Evolutionary conservation across 495 filamentous ascomycete genomes (phyloP).

Genomic region (Niebla homalea): DNA sequence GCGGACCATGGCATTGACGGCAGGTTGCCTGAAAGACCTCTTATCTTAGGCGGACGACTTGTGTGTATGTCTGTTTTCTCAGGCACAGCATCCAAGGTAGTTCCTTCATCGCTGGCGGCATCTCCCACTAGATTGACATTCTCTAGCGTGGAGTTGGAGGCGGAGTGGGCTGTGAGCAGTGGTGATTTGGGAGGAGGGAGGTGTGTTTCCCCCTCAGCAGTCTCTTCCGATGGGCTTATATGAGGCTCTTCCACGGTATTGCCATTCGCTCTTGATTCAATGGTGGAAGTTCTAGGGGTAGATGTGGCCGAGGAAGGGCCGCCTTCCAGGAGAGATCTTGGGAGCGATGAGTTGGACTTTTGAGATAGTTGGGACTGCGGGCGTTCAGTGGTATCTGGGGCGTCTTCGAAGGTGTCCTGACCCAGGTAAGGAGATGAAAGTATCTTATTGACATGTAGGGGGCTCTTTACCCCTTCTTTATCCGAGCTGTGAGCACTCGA

Average conservation of each 20-base stretch:
- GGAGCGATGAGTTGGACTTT: constrained; percentile 30
- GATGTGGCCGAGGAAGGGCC: constrained; percentile 22
- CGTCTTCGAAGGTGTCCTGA: constrained; percentile 71
- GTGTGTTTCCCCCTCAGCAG: constrained; percentile 22
- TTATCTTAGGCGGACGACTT: constrained; percentile 34
- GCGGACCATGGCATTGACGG: constrained; percentile 41
- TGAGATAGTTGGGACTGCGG: constrained; percentile 23
- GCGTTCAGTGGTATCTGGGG: constrained; percentile 41
- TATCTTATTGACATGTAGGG: background rate
- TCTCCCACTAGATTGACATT: constrained; percentile 52
- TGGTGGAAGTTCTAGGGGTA: constrained; percentile 11
- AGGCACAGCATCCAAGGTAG: background rate
- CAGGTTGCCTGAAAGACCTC: constrained; percentile 36
- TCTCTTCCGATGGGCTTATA: constrained; percentile 10
- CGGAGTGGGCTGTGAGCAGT: constrained; percentile 44
- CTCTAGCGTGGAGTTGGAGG: constrained; percentile 53
- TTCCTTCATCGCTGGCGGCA: background rate
- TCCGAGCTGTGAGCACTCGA: constrained; percentile 33
- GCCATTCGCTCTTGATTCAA: constrained; percentile 19
- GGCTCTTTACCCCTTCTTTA: constrained; percentile 35
- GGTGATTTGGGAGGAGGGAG: constrained; percentile 33
- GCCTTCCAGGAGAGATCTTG: constrained; percentile 37
- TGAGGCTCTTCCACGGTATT: background rate
- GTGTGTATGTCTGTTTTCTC: constrained; percentile 27
- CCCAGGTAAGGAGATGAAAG: constrained; percentile 5